Conservation (phyloP, 1,139 yeast species). For the Sugiyamaella pinicola region DNA sequence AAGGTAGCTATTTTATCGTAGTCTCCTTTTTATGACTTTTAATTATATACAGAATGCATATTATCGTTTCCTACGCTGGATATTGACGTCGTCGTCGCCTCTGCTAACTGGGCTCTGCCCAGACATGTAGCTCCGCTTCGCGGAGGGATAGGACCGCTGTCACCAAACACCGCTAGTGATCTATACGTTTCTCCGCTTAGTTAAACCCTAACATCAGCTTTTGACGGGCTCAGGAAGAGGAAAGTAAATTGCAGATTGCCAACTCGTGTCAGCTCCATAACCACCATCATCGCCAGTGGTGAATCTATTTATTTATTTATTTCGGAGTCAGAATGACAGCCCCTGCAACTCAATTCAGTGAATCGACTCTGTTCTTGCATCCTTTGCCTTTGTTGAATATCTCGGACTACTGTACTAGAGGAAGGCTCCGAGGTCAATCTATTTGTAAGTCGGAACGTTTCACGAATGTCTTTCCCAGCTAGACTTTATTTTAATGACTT, state of each 20-base stretch:
- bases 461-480: no score
- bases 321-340: background rate
- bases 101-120: no score
- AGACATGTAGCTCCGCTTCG: no score
- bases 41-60: no score
- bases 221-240: no score
- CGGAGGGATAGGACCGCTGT: no score
- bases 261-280: no score
- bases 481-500: no score
- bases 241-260: no score
- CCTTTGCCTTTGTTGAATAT: conserved; percentile 44
- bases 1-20: conserved; percentile 33
- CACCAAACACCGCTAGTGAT: no score
- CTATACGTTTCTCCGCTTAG: no score
- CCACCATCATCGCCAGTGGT: conserved; percentile 27
- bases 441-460: conserved; percentile 29
- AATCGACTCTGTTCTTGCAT: conserved; percentile 36
- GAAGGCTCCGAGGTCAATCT: conserved; percentile 28
- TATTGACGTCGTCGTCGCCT: background rate
- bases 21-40: background rate
- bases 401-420: conserved; percentile 42
- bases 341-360: conserved; percentile 9
- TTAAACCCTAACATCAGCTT: background rate
- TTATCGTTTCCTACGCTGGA: background rate
- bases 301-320: conserved; percentile 31